Evolutionary conservation across 208 protist genomes (phyloP), one percentile per base, ranked within the genome.

Genomic region (Leishmania major): DNA sequence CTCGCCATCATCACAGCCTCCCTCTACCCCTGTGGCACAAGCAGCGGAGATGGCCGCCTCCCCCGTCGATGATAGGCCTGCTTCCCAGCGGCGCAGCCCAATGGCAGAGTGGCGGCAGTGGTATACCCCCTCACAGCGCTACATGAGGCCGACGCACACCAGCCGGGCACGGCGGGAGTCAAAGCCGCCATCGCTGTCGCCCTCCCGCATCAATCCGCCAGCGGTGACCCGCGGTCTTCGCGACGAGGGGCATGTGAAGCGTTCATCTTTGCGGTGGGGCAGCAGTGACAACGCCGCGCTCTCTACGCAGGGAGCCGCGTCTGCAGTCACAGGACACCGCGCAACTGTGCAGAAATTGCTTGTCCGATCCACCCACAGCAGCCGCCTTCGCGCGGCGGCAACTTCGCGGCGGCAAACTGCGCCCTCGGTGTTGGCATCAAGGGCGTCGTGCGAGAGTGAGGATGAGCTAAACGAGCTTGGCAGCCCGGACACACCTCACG

Each of bases 111-210:
- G 51, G 53, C 71, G 71, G 10, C 75, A 73, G 43, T 73, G 51
- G 17, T 81, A 77, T 59, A 60, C 53, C 35, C 64, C 82, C 15
- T 64, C 71, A 15, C 71, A 62, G 28, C 79, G 80, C 31, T 86
- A 84, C 78, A 83, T 88, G 84, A 55, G 57, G 37, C 80, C 89
- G 49, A 82, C 86, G 6, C 77, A 86, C 47, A 79, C 88, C 60
- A 88, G 84, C 28, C 37, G 82, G 28, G 60, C 74, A 80, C 84
- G 80, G 35, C 80, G 57, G 19, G 57, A 79, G n/a, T 72, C 78
- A 28, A 37, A 64, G 57, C 51, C 40, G 75, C 75, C 7, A 8
- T 59, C 79, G 0, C 49, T 62, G 15, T 70, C 83, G 31, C 67
- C 64, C 22, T 49, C 43, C 15, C 78, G 53, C 57, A 45, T 31